Evolutionary conservation across 2,329 filamentous ascomycete genomes (phyloP), one percentile per base, ranked within the genome.

Genomic region (Aspergillus fructus): DNA sequence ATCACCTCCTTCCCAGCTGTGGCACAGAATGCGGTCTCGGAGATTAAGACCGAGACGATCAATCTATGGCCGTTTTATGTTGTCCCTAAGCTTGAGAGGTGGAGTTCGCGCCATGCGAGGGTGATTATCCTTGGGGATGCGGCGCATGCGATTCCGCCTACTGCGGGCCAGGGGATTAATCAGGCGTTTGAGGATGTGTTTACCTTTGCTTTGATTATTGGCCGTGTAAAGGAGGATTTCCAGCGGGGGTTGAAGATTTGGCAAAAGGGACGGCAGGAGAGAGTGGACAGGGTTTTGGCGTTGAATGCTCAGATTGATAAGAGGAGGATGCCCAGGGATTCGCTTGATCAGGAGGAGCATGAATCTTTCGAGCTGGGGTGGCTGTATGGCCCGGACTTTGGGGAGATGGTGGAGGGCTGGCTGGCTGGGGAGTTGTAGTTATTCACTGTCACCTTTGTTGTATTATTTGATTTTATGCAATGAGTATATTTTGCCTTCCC

Each of bases 101-200:
- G 81, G 81, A 63, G 65, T 0, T 80, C 78, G 1, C 60, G 64
- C 1, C 55, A 64, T 5, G 63, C 68, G 0, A 68, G 74, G 0
- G 76, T 81, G 4, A 65, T 81, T 3, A 76, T 84, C 34, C 69
- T 85, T 0, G 86, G 85, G 13, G 85, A 89, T 64, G 84, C 85
- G 0, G 86, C 85, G 0, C 85, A 88, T 66, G 85, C 84, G 0
- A 82, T 82, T 40, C 83, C 84, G 0, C 85, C 85, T 0, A 81
- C 84, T 40, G 81, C 85, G 42, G 85, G 84, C 0, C 79, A 84
- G 1, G 85, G 85, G 2, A 80, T 82, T 0, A 83, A 82, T 1
- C 79, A 86, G 64, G 83, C 81, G 1, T 81, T 87, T 56, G 81
- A 84, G 59, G 82, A 85, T 57, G 76, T 78, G 1, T 79, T 78